These are phyloP conservation scores for Phalaenopsis equestris DNA, from an alignment of 106 monocot species.

Conservation along the genomic window DNA sequence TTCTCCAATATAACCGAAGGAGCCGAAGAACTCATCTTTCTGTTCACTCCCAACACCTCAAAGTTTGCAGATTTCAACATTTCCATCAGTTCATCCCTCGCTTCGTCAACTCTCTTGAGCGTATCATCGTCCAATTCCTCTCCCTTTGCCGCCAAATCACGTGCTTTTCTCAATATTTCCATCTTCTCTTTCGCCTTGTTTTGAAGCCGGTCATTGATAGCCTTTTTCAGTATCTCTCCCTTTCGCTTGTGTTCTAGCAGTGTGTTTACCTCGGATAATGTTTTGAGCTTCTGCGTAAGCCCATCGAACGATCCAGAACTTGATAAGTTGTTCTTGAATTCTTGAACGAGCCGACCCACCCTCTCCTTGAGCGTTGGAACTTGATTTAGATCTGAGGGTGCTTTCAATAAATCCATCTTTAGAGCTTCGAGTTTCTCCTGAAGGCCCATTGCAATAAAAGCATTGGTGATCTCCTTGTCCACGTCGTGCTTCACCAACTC, in stretches of 20 bases:
- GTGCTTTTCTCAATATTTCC: slow-evolving; percentile 42
- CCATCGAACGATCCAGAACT: slow-evolving; percentile 32
- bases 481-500: slow-evolving; percentile 40
- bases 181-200: slow-evolving; percentile 35
- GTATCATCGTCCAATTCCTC: slow-evolving; percentile 32
- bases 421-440: slow-evolving; percentile 59
- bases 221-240: slow-evolving; percentile 54
- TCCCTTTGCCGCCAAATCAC: slow-evolving; percentile 38
- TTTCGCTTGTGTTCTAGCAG: slow-evolving; percentile 13
- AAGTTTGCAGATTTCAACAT: slow-evolving; percentile 40
- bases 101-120: slow-evolving; percentile 32
- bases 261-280: slow-evolving; percentile 38
- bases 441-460: slow-evolving; percentile 62
- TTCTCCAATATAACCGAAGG: not conserved
- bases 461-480: slow-evolving; percentile 59
- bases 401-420: slow-evolving; percentile 51
- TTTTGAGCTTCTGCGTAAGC: slow-evolving; percentile 59
- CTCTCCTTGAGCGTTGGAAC: slow-evolving; percentile 38
- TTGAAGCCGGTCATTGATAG: slow-evolving; percentile 52
- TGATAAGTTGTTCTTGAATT: slow-evolving; percentile 45
- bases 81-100: slow-evolving; percentile 32
- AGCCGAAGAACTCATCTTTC: slow-evolving; percentile 15
- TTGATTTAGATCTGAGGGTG: slow-evolving; percentile 11
- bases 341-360: slow-evolving; percentile 38
- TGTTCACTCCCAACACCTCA: slow-evolving; percentile 37